These are phyloP conservation scores for Panaeolus cyanescens DNA, from an alignment of 768 basidiomycete genomes.

Conservation along the genomic window DNA sequence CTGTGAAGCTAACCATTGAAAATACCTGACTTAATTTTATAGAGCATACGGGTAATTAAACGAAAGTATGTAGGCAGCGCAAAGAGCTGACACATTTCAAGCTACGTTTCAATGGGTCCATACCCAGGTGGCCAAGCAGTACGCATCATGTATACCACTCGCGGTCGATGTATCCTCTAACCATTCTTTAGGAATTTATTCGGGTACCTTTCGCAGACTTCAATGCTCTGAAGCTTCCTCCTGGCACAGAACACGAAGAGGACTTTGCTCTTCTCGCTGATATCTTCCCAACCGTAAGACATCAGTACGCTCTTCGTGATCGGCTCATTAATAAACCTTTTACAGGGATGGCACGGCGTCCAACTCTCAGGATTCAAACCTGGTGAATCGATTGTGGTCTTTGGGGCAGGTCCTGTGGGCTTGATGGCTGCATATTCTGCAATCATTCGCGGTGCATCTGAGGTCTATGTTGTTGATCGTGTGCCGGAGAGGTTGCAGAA, in stretches of 20 bases:
- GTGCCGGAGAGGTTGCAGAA: constrained; percentile 54
- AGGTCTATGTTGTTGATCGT: constrained; percentile 58
- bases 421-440: constrained; percentile 64
- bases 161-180: background rate
- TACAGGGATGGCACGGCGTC: constrained; percentile 54
- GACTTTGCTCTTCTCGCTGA: constrained; percentile 58
- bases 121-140: constrained; percentile 57
- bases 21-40: background rate
- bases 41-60: constrained; percentile 53
- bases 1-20: background rate
- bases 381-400: constrained; percentile 54
- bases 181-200: constrained; percentile 45
- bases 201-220: constrained; percentile 60
- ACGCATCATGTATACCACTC: constrained; percentile 10
- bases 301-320: background rate
- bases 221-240: constrained; percentile 52
- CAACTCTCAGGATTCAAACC: constrained; percentile 51
- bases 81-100: no score
- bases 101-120: constrained; percentile 60
- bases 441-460: constrained; percentile 48
- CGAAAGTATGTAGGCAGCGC: no score
- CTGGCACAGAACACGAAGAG: constrained; percentile 54
- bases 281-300: constrained; percentile 54
- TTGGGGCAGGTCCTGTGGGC: constrained; percentile 55
- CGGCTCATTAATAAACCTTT: background rate